These are phyloP conservation scores for Asparagopsis taxiformis DNA, from an alignment of 31 red algal species.

Conservation along the genomic window DNA sequence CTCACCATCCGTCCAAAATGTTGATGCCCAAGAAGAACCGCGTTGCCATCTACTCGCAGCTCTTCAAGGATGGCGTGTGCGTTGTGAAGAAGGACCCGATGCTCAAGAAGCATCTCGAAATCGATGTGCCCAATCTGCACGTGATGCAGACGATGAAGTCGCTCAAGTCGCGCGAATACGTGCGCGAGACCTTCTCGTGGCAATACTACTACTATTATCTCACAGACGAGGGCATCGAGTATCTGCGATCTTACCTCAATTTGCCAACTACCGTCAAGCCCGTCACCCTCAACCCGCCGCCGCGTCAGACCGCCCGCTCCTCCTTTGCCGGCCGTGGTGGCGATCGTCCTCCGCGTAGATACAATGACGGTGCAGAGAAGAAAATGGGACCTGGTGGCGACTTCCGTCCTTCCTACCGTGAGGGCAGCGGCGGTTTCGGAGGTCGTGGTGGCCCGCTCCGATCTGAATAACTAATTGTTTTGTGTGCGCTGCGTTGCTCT, in stretches of 20 bases:
- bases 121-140: conserved; percentile 93
- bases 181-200: conserved; percentile 97
- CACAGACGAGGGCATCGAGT: conserved; percentile 98
- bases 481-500: neutral
- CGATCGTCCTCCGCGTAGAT: conserved; percentile 41
- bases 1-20: conserved; percentile 44
- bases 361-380: conserved; percentile 64
- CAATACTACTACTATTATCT: conserved; percentile 96
- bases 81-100: conserved; percentile 91
- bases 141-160: conserved; percentile 97
- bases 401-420: conserved; percentile 79
- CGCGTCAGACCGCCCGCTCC: conserved; percentile 56
- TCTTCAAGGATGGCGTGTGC: conserved; percentile 97
- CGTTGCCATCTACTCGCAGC: conserved; percentile 84
- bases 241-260: conserved; percentile 86
- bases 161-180: conserved; percentile 85
- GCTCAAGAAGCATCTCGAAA: conserved; percentile 83
- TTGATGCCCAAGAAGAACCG: conserved; percentile 97
- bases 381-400: conserved; percentile 90
- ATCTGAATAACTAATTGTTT: conserved; percentile 20
- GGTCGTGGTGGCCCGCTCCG: conserved; percentile 65
- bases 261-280: conserved; percentile 85
- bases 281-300: conserved; percentile 79
- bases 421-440: conserved; percentile 62
- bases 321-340: conserved; percentile 55